A percentile compares a stretch with the other conserved stretches of the same genome.
phyloP scores from a whole-genome alignment of 2,329 filamentous ascomycete species.

The Aspergillus sp. region DNA sequence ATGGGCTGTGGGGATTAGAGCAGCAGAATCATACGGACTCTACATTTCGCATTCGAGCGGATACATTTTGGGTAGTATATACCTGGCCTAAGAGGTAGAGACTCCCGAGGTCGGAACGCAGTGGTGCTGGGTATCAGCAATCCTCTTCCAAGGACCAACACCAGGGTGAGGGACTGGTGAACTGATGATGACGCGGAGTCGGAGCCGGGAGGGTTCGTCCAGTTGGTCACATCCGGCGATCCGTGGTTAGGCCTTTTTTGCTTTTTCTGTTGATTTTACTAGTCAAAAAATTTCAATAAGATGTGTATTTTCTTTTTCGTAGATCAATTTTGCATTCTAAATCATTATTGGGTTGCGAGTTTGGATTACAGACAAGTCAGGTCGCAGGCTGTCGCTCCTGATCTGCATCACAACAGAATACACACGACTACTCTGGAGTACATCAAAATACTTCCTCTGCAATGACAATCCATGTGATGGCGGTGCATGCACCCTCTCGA shows the following conservation, averaged over 20 bases:
- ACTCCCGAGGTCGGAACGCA: too few relatives aligned
- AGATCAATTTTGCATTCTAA: too few relatives aligned
- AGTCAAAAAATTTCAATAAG: too few relatives aligned
- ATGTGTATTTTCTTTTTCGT: too few relatives aligned
- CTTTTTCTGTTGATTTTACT: background rate
- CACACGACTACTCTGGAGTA: too few relatives aligned
- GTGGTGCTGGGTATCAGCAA: too few relatives aligned
- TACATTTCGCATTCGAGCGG: background rate
- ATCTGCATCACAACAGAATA: background rate
- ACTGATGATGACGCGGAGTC: slow-evolving; percentile 10
- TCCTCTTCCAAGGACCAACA: background rate
- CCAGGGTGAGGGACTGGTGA: background rate
- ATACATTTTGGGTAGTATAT: background rate
- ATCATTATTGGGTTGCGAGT: too few relatives aligned
- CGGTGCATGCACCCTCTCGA: background rate
- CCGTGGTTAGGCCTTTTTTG: background rate
- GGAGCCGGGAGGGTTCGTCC: background rate
- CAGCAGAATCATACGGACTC: background rate
- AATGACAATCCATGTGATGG: slow-evolving; percentile 2
- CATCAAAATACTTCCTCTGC: background rate
- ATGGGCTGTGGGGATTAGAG: slow-evolving; percentile 10
- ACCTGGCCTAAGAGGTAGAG: too few relatives aligned
- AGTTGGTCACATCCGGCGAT: slow-evolving; percentile 6
- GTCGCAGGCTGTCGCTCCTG: background rate
- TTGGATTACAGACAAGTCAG: background rate